Evolutionary conservation across 495 filamentous ascomycete genomes (phyloP).

Genomic region (Hypoxylon perforatum): DNA sequence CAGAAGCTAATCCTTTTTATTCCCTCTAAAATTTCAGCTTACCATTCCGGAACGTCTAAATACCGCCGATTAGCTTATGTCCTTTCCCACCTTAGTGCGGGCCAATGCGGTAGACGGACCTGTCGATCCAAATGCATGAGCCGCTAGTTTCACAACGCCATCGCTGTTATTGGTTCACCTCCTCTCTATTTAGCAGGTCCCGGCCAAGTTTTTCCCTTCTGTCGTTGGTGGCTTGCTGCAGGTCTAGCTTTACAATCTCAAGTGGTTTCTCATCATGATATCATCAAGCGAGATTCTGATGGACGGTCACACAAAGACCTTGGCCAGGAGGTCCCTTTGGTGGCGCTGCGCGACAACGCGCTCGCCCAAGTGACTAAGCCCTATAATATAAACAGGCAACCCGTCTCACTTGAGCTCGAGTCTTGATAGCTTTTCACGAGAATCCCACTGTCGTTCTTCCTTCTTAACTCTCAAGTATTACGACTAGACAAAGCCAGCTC

Average conservation of each 20-base stretch:
- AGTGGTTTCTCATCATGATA: conserved; percentile 33
- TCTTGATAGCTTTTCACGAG: not conserved
- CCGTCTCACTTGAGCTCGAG: conserved; percentile 5
- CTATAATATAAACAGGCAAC: conserved; percentile 32
- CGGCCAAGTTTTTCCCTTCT: conserved; percentile 34
- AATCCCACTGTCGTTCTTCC: conserved; percentile 13
- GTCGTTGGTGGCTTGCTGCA: conserved; percentile 21
- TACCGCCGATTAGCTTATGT: conserved; percentile 23
- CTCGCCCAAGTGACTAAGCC: conserved; percentile 24
- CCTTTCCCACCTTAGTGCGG: conserved; percentile 19
- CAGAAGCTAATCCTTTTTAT: conserved; percentile 14
- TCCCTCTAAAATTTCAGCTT: not conserved
- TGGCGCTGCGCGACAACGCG: conserved; percentile 28
- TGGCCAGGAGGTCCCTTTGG: conserved; percentile 11
- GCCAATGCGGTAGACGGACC: conserved; percentile 36
- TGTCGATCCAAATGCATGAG: conserved; percentile 40
- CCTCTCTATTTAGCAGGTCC: conserved; percentile 14
- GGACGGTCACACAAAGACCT: conserved; percentile 6
- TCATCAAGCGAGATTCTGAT: conserved; percentile 39
- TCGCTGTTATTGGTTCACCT: conserved; percentile 19
- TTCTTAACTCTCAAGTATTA: conserved; percentile 7
- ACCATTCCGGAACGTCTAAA: conserved; percentile 18
- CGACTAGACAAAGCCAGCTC: conserved; percentile 1
- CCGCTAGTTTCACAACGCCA: conserved; percentile 31
- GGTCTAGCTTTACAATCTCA: conserved; percentile 28